Conservation (phyloP, 2,329 filamentous ascomycete genomes). For the Fusarium ramigenum region DNA sequence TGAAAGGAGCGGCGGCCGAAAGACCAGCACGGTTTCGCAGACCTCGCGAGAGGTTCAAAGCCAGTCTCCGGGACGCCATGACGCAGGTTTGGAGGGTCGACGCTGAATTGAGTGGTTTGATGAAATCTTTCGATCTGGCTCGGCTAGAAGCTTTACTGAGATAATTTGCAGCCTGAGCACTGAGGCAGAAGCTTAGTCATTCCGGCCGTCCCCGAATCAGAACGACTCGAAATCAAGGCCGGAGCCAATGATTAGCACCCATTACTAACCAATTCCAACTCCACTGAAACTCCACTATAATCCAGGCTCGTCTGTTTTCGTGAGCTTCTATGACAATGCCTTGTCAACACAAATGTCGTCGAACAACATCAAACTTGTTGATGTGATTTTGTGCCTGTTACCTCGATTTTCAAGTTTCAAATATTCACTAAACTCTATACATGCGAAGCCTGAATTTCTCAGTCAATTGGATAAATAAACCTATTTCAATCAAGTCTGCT, state of each 20-base stretch:
- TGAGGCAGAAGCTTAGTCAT: slow-evolving; percentile 52
- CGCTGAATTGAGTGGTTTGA: slow-evolving; percentile 66
- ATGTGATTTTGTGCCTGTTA: neutral
- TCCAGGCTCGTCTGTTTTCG: slow-evolving; percentile 33
- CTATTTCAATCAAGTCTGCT: slow-evolving; percentile 3
- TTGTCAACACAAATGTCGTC: slow-evolving; percentile 8
- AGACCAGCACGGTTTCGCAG: slow-evolving; percentile 88
- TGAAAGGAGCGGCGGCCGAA: slow-evolving; percentile 79
- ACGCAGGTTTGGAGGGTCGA: slow-evolving; percentile 61
- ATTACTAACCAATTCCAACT: slow-evolving; percentile 46
- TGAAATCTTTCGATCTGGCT: slow-evolving; percentile 58
- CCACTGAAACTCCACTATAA: slow-evolving; percentile 25
- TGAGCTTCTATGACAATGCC: slow-evolving; percentile 2
- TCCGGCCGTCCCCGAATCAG: slow-evolving; percentile 55
- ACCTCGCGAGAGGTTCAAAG: slow-evolving; percentile 91
- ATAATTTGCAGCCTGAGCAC: slow-evolving; percentile 56
- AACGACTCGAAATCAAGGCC: slow-evolving; percentile 19
- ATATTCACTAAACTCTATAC: neutral
- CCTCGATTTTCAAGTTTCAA: neutral
- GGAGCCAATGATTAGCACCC: slow-evolving; percentile 48
- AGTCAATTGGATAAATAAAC: slow-evolving; percentile 19
- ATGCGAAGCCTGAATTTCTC: neutral
- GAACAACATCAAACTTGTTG: slow-evolving; percentile 4
- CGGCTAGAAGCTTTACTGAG: slow-evolving; percentile 58
- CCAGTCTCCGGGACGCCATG: slow-evolving; percentile 98